Base-by-base conservation (phyloP, 305 asterid genomes). In the Salvia sclarea region DNA sequence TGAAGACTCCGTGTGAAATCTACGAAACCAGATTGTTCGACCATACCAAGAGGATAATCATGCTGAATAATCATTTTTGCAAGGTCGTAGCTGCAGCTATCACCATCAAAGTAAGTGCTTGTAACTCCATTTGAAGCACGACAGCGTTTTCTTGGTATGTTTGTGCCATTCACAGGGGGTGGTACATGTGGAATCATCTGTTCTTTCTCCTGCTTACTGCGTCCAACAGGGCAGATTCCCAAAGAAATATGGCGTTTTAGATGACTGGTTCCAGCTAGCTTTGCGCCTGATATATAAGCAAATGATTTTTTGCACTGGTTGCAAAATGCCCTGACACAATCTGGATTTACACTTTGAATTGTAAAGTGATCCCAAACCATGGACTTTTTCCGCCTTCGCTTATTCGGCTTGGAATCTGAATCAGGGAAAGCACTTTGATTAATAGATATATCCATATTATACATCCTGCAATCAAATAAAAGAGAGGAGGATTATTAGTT, bases 241-340 rank as follows among this genome's bases (percentile, higher is more conserved):
- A 75, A 65, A 64, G 83, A 66, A 55, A 94, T 89, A 72, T 94
- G 98, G 43, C 99, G 83, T 72, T 86, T 88, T 50, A 94, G 80
- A 81, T 94, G 99, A 80, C 99, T 94, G 14, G 99, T 94, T 43
- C 99, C 98, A 2, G 95, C 81, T 75, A 77, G 74, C 64, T 90
- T 93, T 68, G 90, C 60, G 60, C 97, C 99, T 6, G 87, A 81
- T 44, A 88, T 83, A 70, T 88, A 92, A 30, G 98, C 88, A 73
- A 89, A 92, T 3, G 96, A 79, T 49, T 76, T 92, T 52, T 81
- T 86, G 86, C 98, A 92, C 76, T 85, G 91, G 69, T 89, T 92
- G 67, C 98, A 92, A 45, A 69, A 71, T 44, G 98, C 98, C 74
- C 82, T 79, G 18, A 81, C 72, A 76, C 82, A 79, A 50, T 85